These are phyloP conservation scores for Yarrowia sp. DNA, from an alignment of 805 yeast genomes.

Conservation along the genomic window DNA sequence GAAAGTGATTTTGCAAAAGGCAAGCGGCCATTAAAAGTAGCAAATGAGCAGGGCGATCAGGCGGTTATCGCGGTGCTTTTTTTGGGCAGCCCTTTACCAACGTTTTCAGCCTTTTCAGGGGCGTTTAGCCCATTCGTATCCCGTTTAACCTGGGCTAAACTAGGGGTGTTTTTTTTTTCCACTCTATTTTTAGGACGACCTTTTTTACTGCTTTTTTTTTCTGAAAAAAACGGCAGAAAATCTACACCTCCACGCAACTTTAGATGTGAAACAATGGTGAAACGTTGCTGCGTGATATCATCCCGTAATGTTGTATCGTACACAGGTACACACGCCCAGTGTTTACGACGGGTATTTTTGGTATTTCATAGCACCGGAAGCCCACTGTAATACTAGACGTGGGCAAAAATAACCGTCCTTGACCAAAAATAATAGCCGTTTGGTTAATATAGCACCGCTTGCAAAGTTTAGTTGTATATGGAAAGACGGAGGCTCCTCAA, in stretches of 20 bases:
- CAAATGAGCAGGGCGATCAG: background rate
- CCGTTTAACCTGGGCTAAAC: too few relatives aligned
- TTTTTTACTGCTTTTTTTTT: background rate
- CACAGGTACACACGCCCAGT: too few relatives aligned
- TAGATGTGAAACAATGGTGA: conserved; percentile 9
- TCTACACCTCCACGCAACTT: background rate
- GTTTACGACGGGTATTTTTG: too few relatives aligned
- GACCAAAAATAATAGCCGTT: background rate
- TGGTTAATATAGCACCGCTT: background rate
- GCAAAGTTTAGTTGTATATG: background rate
- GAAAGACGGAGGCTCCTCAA: background rate
- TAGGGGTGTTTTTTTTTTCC: too few relatives aligned
- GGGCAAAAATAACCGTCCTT: background rate
- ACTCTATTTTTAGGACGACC: too few relatives aligned
- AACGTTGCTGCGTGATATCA: conserved; percentile 21
- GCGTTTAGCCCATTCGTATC: too few relatives aligned
- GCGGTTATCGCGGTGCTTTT: background rate
- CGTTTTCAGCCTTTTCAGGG: too few relatives aligned
- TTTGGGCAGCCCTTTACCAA: too few relatives aligned
- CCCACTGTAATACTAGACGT: background rate
- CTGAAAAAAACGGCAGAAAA: background rate
- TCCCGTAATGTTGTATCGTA: too few relatives aligned
- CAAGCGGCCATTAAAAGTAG: background rate
- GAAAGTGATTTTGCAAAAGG: background rate
- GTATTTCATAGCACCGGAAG: too few relatives aligned